Base-by-base conservation (phyloP, 139 green algal species). In the Zygnema cylindricum region DNA sequence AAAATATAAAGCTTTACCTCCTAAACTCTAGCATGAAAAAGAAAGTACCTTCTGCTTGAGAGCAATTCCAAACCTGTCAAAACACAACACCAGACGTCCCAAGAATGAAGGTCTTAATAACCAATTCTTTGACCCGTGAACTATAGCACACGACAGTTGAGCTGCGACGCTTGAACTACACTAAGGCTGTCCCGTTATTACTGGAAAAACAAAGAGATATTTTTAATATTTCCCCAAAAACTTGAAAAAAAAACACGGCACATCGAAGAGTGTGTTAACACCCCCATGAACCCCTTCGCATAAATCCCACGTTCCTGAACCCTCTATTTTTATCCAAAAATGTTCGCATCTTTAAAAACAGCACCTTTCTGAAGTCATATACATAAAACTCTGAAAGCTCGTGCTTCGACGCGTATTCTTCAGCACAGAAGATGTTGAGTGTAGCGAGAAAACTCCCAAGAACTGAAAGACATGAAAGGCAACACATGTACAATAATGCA, bases 281-380 rank as follows among this genome's bases (percentile, higher is more conserved):
- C 21, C 30, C 1, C 22, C 23, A 33, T 32, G 0, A 3, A 33
- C 40, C 33, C 23, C 57, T 82, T 38, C 55, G 23, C 69, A 16
- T 7, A n/a, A 38, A 40, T 39, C 77, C 25, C 79, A 30, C 11
- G n/a, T n/a, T n/a, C n/a, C n/a, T n/a, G n/a, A n/a, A n/a, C n/a
- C n/a, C n/a, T n/a, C n/a, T n/a, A n/a, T n/a, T 38, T 55, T 69
- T 40, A 84, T 49, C 22, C 33, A 86, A 0, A 23, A 23, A 82
- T n/a, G 30, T 85, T 22, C 16, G n/a, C 39, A 82, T 22, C 23
- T n/a, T n/a, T n/a, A n/a, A n/a, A n/a, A n/a, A n/a, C 35, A 40
- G 0, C 75, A 97, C 95, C 93, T 96, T 95, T 33, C 95, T 96
- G 94, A 98, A 98, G 85, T 98, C 95, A 63, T 98, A 98, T 0